Conservation (phyloP, 139 green algal species). For the Pycnococcus provasolii region DNA sequence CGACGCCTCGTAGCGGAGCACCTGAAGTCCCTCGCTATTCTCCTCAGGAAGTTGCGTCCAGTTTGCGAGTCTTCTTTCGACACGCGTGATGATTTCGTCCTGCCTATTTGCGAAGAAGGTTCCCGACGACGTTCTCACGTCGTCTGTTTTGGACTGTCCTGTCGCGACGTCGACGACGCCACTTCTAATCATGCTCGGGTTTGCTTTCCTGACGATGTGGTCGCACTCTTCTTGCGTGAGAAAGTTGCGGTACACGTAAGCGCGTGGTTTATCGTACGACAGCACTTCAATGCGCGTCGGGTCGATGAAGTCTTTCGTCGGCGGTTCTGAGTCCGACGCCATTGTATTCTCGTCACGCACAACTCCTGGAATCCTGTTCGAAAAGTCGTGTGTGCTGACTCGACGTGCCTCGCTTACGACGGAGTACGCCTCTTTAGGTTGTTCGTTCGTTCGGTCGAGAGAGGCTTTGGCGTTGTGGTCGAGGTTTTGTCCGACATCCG, state of each 20-base stretch:
- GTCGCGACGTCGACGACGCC: slow-evolving; percentile 34
- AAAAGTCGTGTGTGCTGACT: no score
- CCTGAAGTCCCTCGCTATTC: slow-evolving; percentile 23
- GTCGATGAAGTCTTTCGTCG: slow-evolving; percentile 1
- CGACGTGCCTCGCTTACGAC: no score
- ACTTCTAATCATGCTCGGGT: slow-evolving; percentile 11
- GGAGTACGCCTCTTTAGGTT: no score
- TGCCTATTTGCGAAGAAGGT: slow-evolving; percentile 29
- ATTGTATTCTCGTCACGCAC: no score
- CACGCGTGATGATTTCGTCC: slow-evolving; percentile 21
- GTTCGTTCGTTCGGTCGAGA: no score
- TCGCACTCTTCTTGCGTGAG: slow-evolving; percentile 34
- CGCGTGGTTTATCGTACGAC: background rate
- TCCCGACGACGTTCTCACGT: slow-evolving; percentile 31
- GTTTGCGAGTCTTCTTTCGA: slow-evolving; percentile 28
- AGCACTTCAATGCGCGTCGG: slow-evolving; percentile 4
- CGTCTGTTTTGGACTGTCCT: slow-evolving; percentile 25
- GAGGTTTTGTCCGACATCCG: no score
- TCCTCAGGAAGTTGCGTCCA: background rate
- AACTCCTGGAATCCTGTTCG: no score
- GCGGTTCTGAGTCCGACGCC: no score
- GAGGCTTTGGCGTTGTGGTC: no score
- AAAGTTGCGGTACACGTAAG: slow-evolving; percentile 33
- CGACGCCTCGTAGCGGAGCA: slow-evolving; percentile 30
- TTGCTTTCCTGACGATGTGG: slow-evolving; percentile 21